phyloP scores from a whole-genome alignment of 306 rosid genomes.

The Cucumis hystrix region DNA sequence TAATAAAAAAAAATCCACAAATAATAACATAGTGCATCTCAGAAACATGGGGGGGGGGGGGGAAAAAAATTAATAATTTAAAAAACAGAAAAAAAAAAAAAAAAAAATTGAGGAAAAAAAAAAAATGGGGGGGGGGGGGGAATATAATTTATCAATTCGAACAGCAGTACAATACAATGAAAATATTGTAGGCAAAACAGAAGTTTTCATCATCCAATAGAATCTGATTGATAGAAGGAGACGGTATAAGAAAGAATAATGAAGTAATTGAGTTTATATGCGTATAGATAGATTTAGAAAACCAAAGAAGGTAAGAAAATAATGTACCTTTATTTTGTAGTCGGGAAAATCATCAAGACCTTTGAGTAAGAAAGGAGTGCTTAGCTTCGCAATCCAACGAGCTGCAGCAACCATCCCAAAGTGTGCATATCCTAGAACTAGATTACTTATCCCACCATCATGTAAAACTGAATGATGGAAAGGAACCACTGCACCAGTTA shows the following conservation, averaged over 20 bases:
- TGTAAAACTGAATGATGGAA: slow-evolving; percentile 85
- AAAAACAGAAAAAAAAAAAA: too few relatives aligned
- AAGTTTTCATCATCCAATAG: not conserved
- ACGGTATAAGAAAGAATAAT: not conserved
- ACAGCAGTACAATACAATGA: too few relatives aligned
- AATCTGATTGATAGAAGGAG: not conserved
- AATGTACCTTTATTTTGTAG: slow-evolving; percentile 55
- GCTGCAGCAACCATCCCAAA: slow-evolving; percentile 99
- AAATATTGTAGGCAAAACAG: not conserved
- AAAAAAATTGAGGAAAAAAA: too few relatives aligned
- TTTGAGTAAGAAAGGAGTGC: slow-evolving; percentile 65
- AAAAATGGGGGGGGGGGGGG: too few relatives aligned
- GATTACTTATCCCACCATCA: slow-evolving; percentile 93
- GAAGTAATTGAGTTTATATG: not conserved
- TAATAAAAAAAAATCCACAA: not conserved
- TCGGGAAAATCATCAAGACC: slow-evolving; percentile 75
- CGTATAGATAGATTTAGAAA: not conserved
- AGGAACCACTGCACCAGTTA: slow-evolving; percentile 92
- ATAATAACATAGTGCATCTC: not conserved
- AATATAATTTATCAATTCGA: not conserved
- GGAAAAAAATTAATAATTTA: too few relatives aligned
- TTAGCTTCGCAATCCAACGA: slow-evolving; percentile 93
- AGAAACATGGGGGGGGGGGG: not conserved
- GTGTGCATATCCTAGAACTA: slow-evolving; percentile 92
- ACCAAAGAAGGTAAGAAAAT: not conserved